These are phyloP conservation scores for Kuraishia cidri DNA, from an alignment of 805 yeast species.

Conservation along the genomic window DNA sequence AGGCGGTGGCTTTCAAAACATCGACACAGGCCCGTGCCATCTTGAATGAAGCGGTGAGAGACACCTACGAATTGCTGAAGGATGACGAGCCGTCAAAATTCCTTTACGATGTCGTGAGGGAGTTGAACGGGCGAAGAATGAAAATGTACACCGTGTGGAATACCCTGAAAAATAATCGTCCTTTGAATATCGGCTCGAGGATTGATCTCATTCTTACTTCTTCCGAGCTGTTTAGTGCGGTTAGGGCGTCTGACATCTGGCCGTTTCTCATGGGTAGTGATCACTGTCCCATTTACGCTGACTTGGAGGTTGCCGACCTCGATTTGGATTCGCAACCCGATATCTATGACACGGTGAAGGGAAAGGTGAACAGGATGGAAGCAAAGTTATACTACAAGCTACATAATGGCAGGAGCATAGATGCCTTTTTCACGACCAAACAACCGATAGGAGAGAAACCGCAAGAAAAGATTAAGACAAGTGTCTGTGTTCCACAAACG, in stretches of 20 bases:
- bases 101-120: constrained; percentile 52
- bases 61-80: constrained; percentile 6
- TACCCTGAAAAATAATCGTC: constrained; percentile 64
- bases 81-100: constrained; percentile 20
- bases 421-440: constrained; percentile 14
- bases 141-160: constrained; percentile 92
- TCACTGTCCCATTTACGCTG: constrained; percentile 87
- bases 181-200: constrained; percentile 80
- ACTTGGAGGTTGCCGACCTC: constrained; percentile 27
- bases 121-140: constrained; percentile 42
- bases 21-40: constrained; percentile 31
- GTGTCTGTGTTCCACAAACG: too few relatives aligned
- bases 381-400: constrained; percentile 40
- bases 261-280: constrained; percentile 78
- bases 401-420: constrained; percentile 17
- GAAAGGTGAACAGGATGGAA: constrained; percentile 33
- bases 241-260: constrained; percentile 47
- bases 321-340: constrained; percentile 1
- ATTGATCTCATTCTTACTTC: constrained; percentile 69
- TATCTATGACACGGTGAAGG: constrained; percentile 3
- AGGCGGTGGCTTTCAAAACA: constrained; percentile 24
- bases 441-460: neutral
- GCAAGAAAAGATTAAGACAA: too few relatives aligned
- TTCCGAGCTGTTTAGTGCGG: constrained; percentile 18
- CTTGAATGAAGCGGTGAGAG: constrained; percentile 31